Conservation (phyloP, 23 red algal species). For the Cyanidiococcus yangmingshanensis region DNA sequence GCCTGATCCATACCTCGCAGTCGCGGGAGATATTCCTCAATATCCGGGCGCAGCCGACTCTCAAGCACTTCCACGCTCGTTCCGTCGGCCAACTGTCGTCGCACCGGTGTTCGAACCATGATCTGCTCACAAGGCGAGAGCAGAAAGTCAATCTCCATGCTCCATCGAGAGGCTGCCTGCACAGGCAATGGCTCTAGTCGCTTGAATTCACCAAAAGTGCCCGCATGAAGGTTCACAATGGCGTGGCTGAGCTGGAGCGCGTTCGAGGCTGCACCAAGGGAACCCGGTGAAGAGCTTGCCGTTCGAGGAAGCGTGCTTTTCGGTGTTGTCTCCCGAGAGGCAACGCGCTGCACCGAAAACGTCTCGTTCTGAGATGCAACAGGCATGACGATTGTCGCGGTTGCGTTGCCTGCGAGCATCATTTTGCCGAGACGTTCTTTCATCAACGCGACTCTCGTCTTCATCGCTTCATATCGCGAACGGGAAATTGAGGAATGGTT, state of each 20-base stretch:
- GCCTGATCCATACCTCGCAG: conserved; percentile 49
- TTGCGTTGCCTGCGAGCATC: conserved; percentile 1
- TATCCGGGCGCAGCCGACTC: conserved; percentile 65
- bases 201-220: conserved; percentile 92
- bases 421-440: conserved; percentile 19
- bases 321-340: background rate
- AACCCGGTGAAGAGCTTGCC: background rate
- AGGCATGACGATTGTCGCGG: background rate
- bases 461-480: conserved; percentile 19
- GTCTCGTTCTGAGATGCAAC: background rate
- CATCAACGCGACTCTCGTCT: background rate
- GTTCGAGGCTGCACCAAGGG: conserved; percentile 13
- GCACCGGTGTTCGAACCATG: conserved; percentile 22
- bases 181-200: conserved; percentile 50
- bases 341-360: background rate
- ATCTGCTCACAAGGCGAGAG: conserved; percentile 61
- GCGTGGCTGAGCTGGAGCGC: conserved; percentile 25
- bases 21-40: conserved; percentile 49
- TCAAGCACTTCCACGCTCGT: conserved; percentile 33
- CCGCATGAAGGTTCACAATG: conserved; percentile 63
- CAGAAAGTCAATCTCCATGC: conserved; percentile 59
- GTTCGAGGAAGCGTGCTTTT: background rate
- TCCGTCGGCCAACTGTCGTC: conserved; percentile 7
- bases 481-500: conserved; percentile 14
- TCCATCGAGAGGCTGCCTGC: conserved; percentile 55